Evolutionary conservation across 805 yeast genomes (phyloP).

Genomic region (Candida orba): DNA sequence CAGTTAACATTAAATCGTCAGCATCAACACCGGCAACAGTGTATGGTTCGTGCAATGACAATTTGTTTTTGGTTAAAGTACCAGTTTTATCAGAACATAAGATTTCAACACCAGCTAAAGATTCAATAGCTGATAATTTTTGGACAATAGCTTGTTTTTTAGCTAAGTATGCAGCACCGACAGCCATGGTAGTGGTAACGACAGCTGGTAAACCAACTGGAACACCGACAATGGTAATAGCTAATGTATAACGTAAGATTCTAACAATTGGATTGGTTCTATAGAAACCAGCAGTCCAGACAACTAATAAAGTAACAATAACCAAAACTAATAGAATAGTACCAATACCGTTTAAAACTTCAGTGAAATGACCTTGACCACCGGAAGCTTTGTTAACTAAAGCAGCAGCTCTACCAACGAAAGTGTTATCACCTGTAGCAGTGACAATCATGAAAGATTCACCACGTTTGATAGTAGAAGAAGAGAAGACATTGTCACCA

Average conservation of each 20-base stretch:
- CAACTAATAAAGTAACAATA: conserved; percentile 76
- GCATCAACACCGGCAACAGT: conserved; percentile 96
- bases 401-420: conserved; percentile 96
- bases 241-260: conserved; percentile 86
- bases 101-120: conserved; percentile 95
- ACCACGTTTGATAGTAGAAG: conserved; percentile 94
- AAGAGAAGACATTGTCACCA: conserved; percentile 85
- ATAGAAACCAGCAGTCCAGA: conserved; percentile 94
- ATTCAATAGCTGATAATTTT: conserved; percentile 93
- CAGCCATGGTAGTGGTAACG: conserved; percentile 98
- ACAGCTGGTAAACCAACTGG: conserved; percentile 99
- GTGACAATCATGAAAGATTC: conserved; percentile 91
- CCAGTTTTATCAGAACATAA: conserved; percentile 98
- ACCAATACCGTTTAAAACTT: conserved; percentile 97
- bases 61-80: conserved; percentile 94
- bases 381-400: conserved; percentile 90
- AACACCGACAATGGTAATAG: conserved; percentile 95
- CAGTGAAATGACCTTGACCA: conserved; percentile 95
- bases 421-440: conserved; percentile 92
- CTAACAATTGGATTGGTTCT: conserved; percentile 81
- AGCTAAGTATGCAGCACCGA: conserved; percentile 98
- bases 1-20: conserved; percentile 94
- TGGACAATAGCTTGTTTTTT: conserved; percentile 97
- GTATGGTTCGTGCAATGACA: conserved; percentile 94
- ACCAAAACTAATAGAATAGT: conserved; percentile 84